Evolutionary conservation across 129 eudicot species (phyloP), one percentile per base, ranked within the genome.

Genomic region (Erigeron canadensis): DNA sequence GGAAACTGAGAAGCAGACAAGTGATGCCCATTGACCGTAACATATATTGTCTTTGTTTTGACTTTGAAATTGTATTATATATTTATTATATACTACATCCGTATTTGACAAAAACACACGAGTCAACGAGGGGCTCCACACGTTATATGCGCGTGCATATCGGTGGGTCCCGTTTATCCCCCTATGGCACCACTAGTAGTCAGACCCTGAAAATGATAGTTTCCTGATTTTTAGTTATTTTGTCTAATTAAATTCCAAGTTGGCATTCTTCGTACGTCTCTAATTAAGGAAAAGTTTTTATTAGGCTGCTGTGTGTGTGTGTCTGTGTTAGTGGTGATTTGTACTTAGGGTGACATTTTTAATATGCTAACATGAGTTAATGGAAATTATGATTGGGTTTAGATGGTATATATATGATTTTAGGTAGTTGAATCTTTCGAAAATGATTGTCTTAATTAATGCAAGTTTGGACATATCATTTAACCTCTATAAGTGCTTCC

Each of bases 61-160:
- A 77, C 77, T 63, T 77, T n/a, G n/a, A n/a, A n/a, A n/a, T 63
- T 23, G 8, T 37, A 42, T 54, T 41, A 21, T 64, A 40, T 0
- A 15, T 38, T 5, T 53, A 0, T 3, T 0, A 3, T 12, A 0
- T 63, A 54, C n/a, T 69, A 39, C 72, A 28, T 62, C 72, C 77
- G 81, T 70, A 53, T 78, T 78, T 78, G 82, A 78, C 62, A 28
- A 54, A 70, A 51, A 5, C 16, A 28, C 23, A 53, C 0, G 34
- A 71, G 82, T 78, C 82, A 78, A 78, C 81, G 62, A 7, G 63
- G 67, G 81, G 81, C 34, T 70, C 80, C 72, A 70, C 72, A 41
- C 66, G 76, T 77, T 21, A 51, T 63, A 50, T 59, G 72, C 77
- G 72, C 42, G 81, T 63, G 72, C 77, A 16, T 57, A 23, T 3